phyloP scores from a whole-genome alignment of 1,284 basidiomycete species.

The Ustilago hordei region DNA sequence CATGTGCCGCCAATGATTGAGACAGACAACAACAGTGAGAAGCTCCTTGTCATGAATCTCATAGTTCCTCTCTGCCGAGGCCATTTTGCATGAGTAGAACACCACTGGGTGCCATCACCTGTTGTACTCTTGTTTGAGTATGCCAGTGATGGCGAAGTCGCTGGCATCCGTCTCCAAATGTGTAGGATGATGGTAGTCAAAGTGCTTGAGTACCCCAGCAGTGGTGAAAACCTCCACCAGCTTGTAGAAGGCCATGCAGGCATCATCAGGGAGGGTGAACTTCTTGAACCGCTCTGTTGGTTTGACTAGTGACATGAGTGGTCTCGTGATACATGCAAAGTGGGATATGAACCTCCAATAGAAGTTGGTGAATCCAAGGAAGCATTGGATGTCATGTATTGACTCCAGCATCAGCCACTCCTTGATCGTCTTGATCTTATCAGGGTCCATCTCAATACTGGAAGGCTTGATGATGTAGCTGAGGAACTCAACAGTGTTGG shows the following conservation, averaged over 20 bases:
- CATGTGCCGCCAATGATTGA: too few species aligned
- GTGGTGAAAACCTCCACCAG: conserved; percentile 19
- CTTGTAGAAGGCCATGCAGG: neutral
- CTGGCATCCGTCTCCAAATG: conserved; percentile 19
- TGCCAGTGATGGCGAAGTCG: conserved; percentile 16
- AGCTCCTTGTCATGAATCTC: conserved; percentile 34
- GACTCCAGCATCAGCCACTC: conserved; percentile 71
- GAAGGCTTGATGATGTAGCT: conserved; percentile 70
- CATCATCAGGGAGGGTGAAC: conserved; percentile 3
- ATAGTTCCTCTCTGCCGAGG: conserved; percentile 24
- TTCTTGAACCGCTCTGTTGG: conserved; percentile 3
- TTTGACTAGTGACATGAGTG: conserved; percentile 59
- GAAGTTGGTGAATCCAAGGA: conserved; percentile 71
- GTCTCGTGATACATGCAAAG: conserved; percentile 69
- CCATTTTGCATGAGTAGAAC: conserved; percentile 42
- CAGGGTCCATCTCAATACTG: conserved; percentile 71
- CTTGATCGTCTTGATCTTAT: conserved; percentile 70
- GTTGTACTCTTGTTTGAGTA: conserved; percentile 18
- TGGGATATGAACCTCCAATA: conserved; percentile 71
- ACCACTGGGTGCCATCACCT: conserved; percentile 24
- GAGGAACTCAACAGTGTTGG: conserved; percentile 66
- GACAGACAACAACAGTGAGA: conserved; percentile 22
- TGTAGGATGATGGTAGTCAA: conserved; percentile 13
- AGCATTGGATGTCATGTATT: conserved; percentile 68
- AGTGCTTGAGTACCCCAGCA: conserved; percentile 10